These are phyloP conservation scores for Arabidopsis lyrata DNA, from an alignment of 441 rosid genomes.

Conservation along the genomic window DNA sequence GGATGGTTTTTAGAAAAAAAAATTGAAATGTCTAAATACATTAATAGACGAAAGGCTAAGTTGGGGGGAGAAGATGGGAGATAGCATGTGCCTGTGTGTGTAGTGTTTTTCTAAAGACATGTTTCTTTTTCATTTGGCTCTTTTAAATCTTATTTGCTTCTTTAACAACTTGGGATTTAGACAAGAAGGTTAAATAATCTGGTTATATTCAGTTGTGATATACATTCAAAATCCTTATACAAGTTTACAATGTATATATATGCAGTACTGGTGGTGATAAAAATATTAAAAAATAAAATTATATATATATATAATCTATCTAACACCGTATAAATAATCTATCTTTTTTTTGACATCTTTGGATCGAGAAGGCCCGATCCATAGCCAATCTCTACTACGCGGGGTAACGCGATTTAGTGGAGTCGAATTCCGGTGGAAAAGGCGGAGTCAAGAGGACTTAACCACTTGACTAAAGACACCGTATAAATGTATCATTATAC, in stretches of 20 bases:
- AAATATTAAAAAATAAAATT: background rate
- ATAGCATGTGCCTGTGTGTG: constrained; percentile 44
- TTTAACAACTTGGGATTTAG: constrained; percentile 30
- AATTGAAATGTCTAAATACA: constrained; percentile 36
- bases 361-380: too few species aligned
- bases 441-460: too few species aligned
- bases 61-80: constrained; percentile 32
- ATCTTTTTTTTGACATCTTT: too few species aligned
- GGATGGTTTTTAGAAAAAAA: background rate
- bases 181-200: constrained; percentile 7
- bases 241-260: background rate
- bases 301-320: background rate
- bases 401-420: too few species aligned
- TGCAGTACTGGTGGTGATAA: too few species aligned
- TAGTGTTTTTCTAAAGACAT: constrained; percentile 36
- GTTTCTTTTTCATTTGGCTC: constrained; percentile 35
- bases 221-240: background rate
- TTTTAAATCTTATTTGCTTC: constrained; percentile 33
- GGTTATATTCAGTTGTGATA: constrained; percentile 1
- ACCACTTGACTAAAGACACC: too few species aligned
- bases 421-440: too few species aligned
- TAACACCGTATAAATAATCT: background rate
- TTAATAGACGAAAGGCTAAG: constrained; percentile 29
- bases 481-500: background rate
- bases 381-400: too few species aligned